A percentile compares a stretch with the other conserved stretches of the same genome.
These are phyloP conservation scores for Xylaria castorea DNA, from an alignment of 495 filamentous ascomycete species.

Conservation along the genomic window DNA sequence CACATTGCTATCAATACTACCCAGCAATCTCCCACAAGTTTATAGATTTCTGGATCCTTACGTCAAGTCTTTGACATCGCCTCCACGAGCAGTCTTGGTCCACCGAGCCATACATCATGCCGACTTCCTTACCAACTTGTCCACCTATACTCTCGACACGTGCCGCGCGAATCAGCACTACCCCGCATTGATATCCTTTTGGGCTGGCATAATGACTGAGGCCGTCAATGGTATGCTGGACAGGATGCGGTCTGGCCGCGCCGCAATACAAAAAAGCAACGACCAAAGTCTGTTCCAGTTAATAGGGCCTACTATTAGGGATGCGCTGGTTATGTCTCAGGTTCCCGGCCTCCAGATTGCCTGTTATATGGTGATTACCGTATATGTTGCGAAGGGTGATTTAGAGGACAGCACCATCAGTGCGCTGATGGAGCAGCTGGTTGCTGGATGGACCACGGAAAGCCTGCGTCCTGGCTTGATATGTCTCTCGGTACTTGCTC, in stretches of 20 bases:
- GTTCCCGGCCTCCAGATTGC: slow-evolving; percentile 78
- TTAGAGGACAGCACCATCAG: slow-evolving; percentile 77
- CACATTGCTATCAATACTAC: slow-evolving; percentile 82
- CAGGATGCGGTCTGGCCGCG: slow-evolving; percentile 70
- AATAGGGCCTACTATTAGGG: slow-evolving; percentile 76
- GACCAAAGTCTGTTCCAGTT: slow-evolving; percentile 79
- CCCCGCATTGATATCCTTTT: slow-evolving; percentile 80
- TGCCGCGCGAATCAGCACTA: slow-evolving; percentile 72
- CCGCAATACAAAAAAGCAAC: slow-evolving; percentile 69
- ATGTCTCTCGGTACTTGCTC: slow-evolving; percentile 79
- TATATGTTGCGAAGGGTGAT: slow-evolving; percentile 80
- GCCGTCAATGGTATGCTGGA: slow-evolving; percentile 82
- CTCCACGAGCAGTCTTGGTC: slow-evolving; percentile 79
- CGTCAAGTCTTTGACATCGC: slow-evolving; percentile 71
- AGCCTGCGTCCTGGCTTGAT: slow-evolving; percentile 76
- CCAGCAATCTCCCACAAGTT: slow-evolving; percentile 70
- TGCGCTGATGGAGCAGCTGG: slow-evolving; percentile 85
- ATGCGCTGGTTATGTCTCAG: slow-evolving; percentile 73
- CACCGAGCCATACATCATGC: slow-evolving; percentile 77
- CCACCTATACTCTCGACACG: slow-evolving; percentile 73
- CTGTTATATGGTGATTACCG: slow-evolving; percentile 86
- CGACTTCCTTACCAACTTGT: slow-evolving; percentile 72
- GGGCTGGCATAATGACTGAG: slow-evolving; percentile 83
- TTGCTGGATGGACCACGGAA: slow-evolving; percentile 73
- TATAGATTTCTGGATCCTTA: slow-evolving; percentile 88